These are phyloP conservation scores for Clarireedia paspali DNA, from an alignment of 2,329 filamentous ascomycete genomes.

Conservation along the genomic window DNA sequence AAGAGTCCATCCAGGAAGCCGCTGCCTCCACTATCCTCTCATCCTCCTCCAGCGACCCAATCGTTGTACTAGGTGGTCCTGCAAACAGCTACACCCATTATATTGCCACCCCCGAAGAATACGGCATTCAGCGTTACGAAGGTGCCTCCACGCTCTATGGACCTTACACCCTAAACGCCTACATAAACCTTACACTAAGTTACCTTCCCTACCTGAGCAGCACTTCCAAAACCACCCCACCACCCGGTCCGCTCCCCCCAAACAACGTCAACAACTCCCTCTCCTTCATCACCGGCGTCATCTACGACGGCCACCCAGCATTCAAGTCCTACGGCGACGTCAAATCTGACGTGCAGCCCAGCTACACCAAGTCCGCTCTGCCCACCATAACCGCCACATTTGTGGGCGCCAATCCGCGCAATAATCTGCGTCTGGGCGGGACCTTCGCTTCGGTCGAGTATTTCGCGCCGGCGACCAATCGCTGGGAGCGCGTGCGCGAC, in stretches of 20 bases:
- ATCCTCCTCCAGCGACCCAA: slow-evolving; percentile 41
- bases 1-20: slow-evolving; percentile 55
- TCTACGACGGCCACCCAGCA: slow-evolving; percentile 60
- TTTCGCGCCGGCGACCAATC: slow-evolving; percentile 34
- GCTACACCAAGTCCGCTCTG: slow-evolving; percentile 35
- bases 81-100: slow-evolving; percentile 86
- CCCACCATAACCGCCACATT: slow-evolving; percentile 58
- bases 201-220: slow-evolving; percentile 59
- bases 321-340: slow-evolving; percentile 66
- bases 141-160: slow-evolving; percentile 90
- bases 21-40: slow-evolving; percentile 34
- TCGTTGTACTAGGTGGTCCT: slow-evolving; percentile 82
- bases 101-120: slow-evolving; percentile 71
- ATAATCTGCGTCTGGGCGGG: slow-evolving; percentile 70
- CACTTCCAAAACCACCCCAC: slow-evolving; percentile 36
- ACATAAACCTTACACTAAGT: slow-evolving; percentile 76
- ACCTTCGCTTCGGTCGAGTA: slow-evolving; percentile 74
- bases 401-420: slow-evolving; percentile 82
- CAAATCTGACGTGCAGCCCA: slow-evolving; percentile 41
- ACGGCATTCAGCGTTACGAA: slow-evolving; percentile 81
- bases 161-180: slow-evolving; percentile 72
- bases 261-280: slow-evolving; percentile 71
- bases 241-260: slow-evolving; percentile 58
- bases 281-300: slow-evolving; percentile 72
- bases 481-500: slow-evolving; percentile 60